Percentiles rank a stretch among this genome's conserved stretches.
These are phyloP conservation scores for Phytopythium litorale DNA, from an alignment of 352 stramenopile genomes.

Conservation along the genomic window DNA sequence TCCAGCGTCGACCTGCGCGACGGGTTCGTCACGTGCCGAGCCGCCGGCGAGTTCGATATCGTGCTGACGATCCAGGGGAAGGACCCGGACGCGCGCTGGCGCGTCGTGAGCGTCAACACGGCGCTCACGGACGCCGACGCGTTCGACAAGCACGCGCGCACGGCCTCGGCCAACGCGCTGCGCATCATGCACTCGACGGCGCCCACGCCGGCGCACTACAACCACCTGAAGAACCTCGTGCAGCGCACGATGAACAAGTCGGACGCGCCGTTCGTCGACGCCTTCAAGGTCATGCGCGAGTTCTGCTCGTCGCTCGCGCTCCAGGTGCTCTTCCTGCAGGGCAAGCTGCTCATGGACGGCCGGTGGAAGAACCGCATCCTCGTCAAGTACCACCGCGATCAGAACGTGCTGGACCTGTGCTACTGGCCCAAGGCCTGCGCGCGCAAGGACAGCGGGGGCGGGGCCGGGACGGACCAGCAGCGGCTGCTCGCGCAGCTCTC, in stretches of 20 bases:
- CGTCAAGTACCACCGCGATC: slow-evolving; percentile 75
- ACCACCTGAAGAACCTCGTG: slow-evolving; percentile 81
- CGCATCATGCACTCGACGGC: slow-evolving; percentile 79
- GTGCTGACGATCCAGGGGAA: slow-evolving; percentile 81
- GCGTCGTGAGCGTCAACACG: slow-evolving; percentile 78
- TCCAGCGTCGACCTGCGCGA: slow-evolving; percentile 73
- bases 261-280: slow-evolving; percentile 69
- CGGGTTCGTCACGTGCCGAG: slow-evolving; percentile 75
- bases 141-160: slow-evolving; percentile 50
- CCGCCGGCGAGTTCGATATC: slow-evolving; percentile 81
- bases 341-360: slow-evolving; percentile 71
- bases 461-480: slow-evolving; percentile 57
- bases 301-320: slow-evolving; percentile 79
- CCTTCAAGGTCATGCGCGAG: slow-evolving; percentile 78
- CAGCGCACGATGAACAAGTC: slow-evolving; percentile 86
- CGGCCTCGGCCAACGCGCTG: slow-evolving; percentile 58
- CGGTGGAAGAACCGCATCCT: slow-evolving; percentile 78
- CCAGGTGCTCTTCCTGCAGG: slow-evolving; percentile 72
- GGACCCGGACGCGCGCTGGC: slow-evolving; percentile 69
- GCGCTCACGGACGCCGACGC: slow-evolving; percentile 56
- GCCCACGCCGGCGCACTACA: slow-evolving; percentile 68
- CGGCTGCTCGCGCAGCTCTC: slow-evolving; percentile 53
- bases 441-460: slow-evolving; percentile 33
- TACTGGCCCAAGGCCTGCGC: slow-evolving; percentile 78
- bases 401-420: slow-evolving; percentile 76